Base-by-base conservation (phyloP, 805 yeast genomes). In the Schizosaccharomyces cryophilus region DNA sequence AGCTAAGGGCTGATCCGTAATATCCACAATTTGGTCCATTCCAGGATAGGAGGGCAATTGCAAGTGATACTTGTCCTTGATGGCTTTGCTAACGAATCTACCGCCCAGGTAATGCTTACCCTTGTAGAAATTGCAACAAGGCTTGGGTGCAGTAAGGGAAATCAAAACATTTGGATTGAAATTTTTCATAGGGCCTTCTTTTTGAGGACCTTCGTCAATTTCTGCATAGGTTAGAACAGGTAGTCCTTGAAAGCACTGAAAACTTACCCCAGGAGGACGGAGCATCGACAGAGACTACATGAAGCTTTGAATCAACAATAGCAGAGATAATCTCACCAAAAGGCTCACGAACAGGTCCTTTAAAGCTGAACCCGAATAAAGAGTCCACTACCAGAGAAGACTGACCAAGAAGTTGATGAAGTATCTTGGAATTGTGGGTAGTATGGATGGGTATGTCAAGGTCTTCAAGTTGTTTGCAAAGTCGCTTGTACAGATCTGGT, bases 111-210 rank as follows among this genome's bases (percentile, higher is more conserved):
- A 93, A 69, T 90, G 98, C 4, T 74, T 62, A 3, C 42, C 42
- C 45, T 61, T 60, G 64, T 85, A 77, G 62, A 71, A 73, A 58
- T 70, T 68, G 1, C 94, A 80, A 61, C 95, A 89, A 0, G 94
- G 93, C 68, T 93, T 93, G 7, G 98, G 98, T 0, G 95, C 96
- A 0, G 97, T 89, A 59, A 93, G 73, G 60, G 95, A 84, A 9
- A 93, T 82, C 59, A 93, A 74, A 65, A 81, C 80, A 5, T 77
- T 70, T 0, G 96, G 95, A 30, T 74, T 74, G 62, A 85, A 77
- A 30, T 69, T 70, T 21, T 71, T 72, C 17, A 69, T 64, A 19
- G 74, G 67, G 0, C 69, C 72, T 11, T 73, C 70, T 1, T 70
- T 71, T 1, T 63, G 71, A 0, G 93, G 95, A 0, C 98, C 98